Conservation (phyloP, 768 basidiomycete species). For the Amanita jacksonii region DNA sequence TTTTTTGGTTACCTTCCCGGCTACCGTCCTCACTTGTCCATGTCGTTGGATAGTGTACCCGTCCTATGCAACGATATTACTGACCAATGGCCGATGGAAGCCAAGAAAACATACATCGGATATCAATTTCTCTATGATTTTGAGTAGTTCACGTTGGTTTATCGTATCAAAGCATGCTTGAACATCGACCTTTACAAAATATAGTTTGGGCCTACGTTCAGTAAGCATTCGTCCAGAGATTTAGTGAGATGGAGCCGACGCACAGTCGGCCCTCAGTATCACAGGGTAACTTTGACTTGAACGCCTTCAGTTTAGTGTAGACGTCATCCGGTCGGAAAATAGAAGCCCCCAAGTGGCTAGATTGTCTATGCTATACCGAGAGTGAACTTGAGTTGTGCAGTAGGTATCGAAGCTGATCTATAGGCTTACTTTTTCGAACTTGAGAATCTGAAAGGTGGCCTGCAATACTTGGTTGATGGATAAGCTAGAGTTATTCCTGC, state of each 20-base stretch:
- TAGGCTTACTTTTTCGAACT: slow-evolving; percentile 67
- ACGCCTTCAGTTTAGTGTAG: slow-evolving; percentile 60
- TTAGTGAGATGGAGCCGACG: slow-evolving; percentile 3
- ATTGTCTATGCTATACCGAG: slow-evolving; percentile 43
- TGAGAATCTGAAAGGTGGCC: slow-evolving; percentile 78
- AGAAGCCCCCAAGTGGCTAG: slow-evolving; percentile 65
- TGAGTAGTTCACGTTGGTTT: slow-evolving; percentile 74
- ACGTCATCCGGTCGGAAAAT: slow-evolving; percentile 80
- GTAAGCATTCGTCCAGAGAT: background rate
- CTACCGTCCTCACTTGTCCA: slow-evolving; percentile 49
- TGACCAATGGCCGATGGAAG: background rate
- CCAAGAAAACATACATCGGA: slow-evolving; percentile 43
- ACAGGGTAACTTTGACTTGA: slow-evolving; percentile 44
- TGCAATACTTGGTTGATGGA: slow-evolving; percentile 88
- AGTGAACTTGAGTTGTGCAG: background rate
- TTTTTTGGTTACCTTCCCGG: slow-evolving; percentile 46
- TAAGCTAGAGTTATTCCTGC: slow-evolving; percentile 19
- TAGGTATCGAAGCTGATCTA: background rate
- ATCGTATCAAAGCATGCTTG: slow-evolving; percentile 96
- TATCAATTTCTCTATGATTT: slow-evolving; percentile 64
- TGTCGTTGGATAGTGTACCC: slow-evolving; percentile 63
- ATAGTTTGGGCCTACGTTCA: slow-evolving; percentile 63
- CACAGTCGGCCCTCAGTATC: slow-evolving; percentile 43
- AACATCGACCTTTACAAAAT: slow-evolving; percentile 96
- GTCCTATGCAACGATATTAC: slow-evolving; percentile 38